Base-by-base conservation (phyloP, 1,139 yeast genomes). In the Sugiyamaella xylanicola region DNA sequence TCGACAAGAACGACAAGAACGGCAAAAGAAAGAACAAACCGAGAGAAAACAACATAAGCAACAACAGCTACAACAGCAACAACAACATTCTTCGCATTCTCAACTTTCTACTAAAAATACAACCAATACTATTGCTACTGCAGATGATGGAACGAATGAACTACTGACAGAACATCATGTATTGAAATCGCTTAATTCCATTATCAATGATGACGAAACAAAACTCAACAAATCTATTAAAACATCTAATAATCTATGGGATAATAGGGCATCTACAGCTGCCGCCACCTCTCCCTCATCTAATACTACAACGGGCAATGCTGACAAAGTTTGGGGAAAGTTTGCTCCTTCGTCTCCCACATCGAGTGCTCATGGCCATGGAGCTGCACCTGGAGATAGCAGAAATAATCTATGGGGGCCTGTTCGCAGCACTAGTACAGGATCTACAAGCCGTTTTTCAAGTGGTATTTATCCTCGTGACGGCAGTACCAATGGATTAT, bases 121-220 rank as follows among this genome's bases (percentile, higher is more conserved):
- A 39, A 50, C 48, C 42, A 54, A 55, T 25, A 55, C 51, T 13
- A 52, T 39, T 46, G 17, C 37, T 8, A 32, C 9, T 9, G 17
- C 37, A n/a, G 39, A 41, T 13, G 45, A 40, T 19, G 25, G 46
- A 15, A 29, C 13, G 15, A 46, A 40, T 19, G 48, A 50, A 4
- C 22, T 50, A 43, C 15, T 42, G 25, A 44, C 37, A 32, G 61
- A 59, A 20, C 56, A 56, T 16, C 56, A 58, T 25, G 54, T 61
- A 9, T 48, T 60, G 17, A 56, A 51, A 44, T 55, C 59, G 4
- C 50, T 60, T 7, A 52, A 55, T 7, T 59, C 61, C n/a, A 51
- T 59, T 15, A 57, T 59, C 17, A 51, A 52, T 11, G 60, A 59
- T 37, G 60, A 58, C 42, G 57, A 57, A 16, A 52, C 32, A 21